Evolutionary conservation across 1,139 yeast species (phyloP).

Genomic region (Blastobotrys buckinghamii): DNA sequence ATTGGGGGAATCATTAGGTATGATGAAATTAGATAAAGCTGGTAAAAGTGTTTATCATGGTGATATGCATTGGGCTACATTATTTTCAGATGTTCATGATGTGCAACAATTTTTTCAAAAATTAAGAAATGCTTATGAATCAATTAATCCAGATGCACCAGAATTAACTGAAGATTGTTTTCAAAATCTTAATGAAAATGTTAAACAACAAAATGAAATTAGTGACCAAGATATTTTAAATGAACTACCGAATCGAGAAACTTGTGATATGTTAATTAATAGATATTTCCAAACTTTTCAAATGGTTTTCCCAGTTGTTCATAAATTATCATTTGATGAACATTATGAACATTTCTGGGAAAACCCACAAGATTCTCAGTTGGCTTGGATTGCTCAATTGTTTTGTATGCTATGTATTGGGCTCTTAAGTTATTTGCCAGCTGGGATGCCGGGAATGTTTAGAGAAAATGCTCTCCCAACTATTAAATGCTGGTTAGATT

Average conservation of each 20-base stretch:
- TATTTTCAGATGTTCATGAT: conserved; percentile 30
- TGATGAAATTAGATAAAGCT: conserved; percentile 32
- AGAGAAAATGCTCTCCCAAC: conserved; percentile 19
- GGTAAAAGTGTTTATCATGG: conserved; percentile 35
- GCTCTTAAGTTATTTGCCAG: conserved; percentile 25
- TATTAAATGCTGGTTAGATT: conserved; percentile 28
- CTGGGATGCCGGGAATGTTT: conserved; percentile 19
- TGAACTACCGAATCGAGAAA: conserved; percentile 24
- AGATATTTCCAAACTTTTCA: conserved; percentile 29
- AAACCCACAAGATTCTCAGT: conserved; percentile 26
- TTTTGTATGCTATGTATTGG: conserved; percentile 29
- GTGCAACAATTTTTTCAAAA: conserved; percentile 26
- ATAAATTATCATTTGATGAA: conserved; percentile 27
- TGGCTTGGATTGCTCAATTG: conserved; percentile 30
- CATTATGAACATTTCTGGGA: conserved; percentile 29
- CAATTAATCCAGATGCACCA: conserved; percentile 8
- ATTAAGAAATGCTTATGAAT: conserved; percentile 2
- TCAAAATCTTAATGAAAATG: neutral
- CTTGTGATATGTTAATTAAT: conserved; percentile 27
- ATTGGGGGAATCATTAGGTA: conserved; percentile 31
- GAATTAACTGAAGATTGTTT: neutral
- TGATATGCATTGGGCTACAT: conserved; percentile 34
- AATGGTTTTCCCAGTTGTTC: conserved; percentile 28
- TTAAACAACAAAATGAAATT: neutral
- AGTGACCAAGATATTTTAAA: conserved; percentile 24